A percentile compares a stretch with the other conserved stretches of the same genome.
Conservation (phyloP, 306 rosid species). For the Abrus precatorius region DNA sequence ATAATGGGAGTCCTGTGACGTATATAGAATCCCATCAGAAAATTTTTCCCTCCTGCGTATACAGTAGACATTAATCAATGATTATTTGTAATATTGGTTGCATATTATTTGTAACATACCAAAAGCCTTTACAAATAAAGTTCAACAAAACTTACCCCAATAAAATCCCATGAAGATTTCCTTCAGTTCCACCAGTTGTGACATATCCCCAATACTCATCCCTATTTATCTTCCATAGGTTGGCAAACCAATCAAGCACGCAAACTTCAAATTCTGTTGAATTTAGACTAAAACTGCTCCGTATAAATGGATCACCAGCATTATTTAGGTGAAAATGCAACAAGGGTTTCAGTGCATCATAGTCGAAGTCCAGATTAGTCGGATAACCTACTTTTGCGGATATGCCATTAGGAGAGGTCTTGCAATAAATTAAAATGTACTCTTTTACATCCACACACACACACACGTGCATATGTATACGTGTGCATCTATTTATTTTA, state of each 20-base stretch:
- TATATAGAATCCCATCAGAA: conserved; percentile 73
- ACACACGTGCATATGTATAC: no score
- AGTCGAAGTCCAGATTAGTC: conserved; percentile 64
- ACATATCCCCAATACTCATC: conserved; percentile 84
- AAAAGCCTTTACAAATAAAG: not conserved
- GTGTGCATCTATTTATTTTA: no score
- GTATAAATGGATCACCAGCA: conserved; percentile 75
- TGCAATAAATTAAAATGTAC: no score
- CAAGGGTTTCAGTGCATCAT: conserved; percentile 60
- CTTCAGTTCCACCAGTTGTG: conserved; percentile 82
- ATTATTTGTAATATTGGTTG: not conserved
- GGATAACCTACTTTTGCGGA: not conserved
- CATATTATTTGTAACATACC: no score
- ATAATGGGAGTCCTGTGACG: conserved; percentile 76
- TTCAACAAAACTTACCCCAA: conserved; percentile 58
- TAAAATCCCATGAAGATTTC: conserved; percentile 78
- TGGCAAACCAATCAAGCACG: conserved; percentile 81
- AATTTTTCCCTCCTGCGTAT: conserved; percentile 68
- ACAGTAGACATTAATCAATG: not conserved
- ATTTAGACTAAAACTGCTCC: conserved; percentile 63
- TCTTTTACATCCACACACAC: no score
- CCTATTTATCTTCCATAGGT: conserved; percentile 74
- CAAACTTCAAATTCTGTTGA: conserved; percentile 70
- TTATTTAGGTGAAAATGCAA: conserved; percentile 72
- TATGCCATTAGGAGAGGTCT: not conserved